phyloP scores from a whole-genome alignment of 1,284 basidiomycete genomes.

The Sanghuangporus sanghuang region DNA sequence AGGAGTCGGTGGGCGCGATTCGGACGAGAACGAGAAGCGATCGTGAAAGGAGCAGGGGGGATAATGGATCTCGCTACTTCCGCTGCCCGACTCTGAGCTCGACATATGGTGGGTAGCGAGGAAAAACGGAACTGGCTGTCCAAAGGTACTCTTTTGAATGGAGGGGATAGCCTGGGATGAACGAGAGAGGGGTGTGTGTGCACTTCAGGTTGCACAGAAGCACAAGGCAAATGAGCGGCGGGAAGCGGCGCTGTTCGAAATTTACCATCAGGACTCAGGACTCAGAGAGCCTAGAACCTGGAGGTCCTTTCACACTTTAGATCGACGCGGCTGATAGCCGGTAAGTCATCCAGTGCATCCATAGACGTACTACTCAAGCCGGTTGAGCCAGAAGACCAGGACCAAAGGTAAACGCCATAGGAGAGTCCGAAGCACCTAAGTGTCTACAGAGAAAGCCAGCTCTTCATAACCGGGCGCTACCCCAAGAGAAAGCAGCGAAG shows the following conservation, averaged over 20 bases:
- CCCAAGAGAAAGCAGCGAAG: background rate
- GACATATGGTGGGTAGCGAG: background rate
- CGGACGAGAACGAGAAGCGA: background rate
- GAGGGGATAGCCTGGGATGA: background rate
- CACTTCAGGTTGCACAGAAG: background rate
- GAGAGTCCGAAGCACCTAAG: background rate
- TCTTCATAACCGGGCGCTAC: background rate
- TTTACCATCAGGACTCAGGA: slow-evolving; percentile 19
- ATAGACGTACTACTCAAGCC: slow-evolving; percentile 42
- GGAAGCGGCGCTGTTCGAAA: background rate
- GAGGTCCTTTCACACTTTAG: slow-evolving; percentile 35
- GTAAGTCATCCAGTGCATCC: background rate
- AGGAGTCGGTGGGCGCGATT: slow-evolving; percentile 2
- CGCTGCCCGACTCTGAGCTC: slow-evolving; percentile 3
- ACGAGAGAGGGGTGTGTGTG: background rate
- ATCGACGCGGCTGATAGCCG: slow-evolving; percentile 43
- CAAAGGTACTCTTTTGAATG: background rate
- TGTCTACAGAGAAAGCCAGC: background rate
- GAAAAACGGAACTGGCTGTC: background rate
- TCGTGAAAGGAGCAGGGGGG: background rate
- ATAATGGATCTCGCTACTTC: background rate
- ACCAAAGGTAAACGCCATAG: background rate
- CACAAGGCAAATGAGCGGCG: background rate
- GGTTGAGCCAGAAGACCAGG: slow-evolving; percentile 29
- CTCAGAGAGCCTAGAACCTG: slow-evolving; percentile 51